Evolutionary conservation across 768 basidiomycete species (phyloP), one percentile per base, ranked within the genome.

Genomic region (Lentinula aciculospora): DNA sequence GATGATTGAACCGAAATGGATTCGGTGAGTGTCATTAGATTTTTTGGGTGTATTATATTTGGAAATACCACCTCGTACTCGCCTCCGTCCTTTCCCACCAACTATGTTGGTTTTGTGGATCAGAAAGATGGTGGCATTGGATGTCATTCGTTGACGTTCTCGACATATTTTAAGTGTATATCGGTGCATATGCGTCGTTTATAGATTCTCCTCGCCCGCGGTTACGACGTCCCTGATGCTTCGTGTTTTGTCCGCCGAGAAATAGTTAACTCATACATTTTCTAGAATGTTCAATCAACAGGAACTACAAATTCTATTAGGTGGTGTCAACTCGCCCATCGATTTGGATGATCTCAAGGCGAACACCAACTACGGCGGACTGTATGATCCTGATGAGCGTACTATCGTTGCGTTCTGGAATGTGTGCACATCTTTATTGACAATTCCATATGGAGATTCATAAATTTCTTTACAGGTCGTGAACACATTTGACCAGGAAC

Each of bases 281-380:
- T 25, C 23, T 60, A 91, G 93, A 45, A 95, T 98, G 92, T 99
- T 98, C 74, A 96, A 98, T 69, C 95, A 96, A 62, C 89, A 92
- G 67, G 97, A 98, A 70, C 76, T 98, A 3, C 94, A 94, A 67
- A 88, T 96, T 48, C 76, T 98, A 1, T 78, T 99, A 5, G 95
- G 95, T 0, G 94, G 92, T 6, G 89, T 90, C 31, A 89, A 95
- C 59, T 76, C 90, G 0, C 88, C 89, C 0, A 86, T 96, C 47
- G 89, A 95, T 66, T 62, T 98, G 7, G 84, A 88, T 15, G 95
- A 99, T 69, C 71, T 98, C 58, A 76, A 85, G 58, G 65, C 68
- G 8, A 77, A 98, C 64, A 92, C 92, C 0, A 81, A 85, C 51
- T 94, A 96, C 60, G 92, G 93, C 1, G 93, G 94, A 4, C 65